phyloP scores from a whole-genome alignment of 371 early-diverging fungal species.

The Apophysomyces variabilis region DNA sequence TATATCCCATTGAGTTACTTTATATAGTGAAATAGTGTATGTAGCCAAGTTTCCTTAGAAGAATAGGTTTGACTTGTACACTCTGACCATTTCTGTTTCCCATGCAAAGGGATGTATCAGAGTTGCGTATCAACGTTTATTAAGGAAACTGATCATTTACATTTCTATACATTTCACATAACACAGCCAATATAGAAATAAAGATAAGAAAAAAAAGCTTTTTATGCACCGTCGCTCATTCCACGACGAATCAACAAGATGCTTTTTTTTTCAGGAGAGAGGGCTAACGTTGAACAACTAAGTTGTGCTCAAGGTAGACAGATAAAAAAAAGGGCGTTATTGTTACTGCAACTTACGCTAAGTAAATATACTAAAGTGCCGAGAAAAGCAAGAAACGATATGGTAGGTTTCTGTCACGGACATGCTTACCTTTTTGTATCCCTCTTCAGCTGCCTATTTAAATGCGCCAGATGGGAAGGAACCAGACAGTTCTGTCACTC shows the following conservation, averaged over 20 bases:
- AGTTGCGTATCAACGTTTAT: not conserved
- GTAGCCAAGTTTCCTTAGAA: not conserved
- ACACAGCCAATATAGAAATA: not conserved
- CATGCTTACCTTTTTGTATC: not conserved
- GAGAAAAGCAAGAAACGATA: not conserved
- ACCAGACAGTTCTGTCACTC: not conserved
- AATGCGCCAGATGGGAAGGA: not conserved
- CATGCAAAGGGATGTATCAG: not conserved
- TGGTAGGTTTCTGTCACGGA: too few relatives aligned
- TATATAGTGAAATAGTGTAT: not conserved
- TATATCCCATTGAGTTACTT: not conserved
- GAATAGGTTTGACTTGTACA: not conserved
- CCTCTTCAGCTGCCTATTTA: not conserved
- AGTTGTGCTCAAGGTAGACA: not conserved
- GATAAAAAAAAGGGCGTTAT: not conserved
- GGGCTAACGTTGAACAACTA: not conserved
- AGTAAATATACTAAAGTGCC: not conserved
- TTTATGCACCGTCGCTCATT: slow-evolving; percentile 17
- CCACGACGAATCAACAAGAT: slow-evolving; percentile 1
- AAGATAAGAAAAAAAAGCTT: slow-evolving; percentile 5
- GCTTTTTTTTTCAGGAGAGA: too few relatives aligned
- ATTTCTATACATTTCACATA: not conserved
- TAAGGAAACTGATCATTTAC: slow-evolving; percentile 2
- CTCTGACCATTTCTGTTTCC: not conserved
- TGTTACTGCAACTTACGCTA: not conserved